These are phyloP conservation scores for Rhodamnia argentea DNA, from an alignment of 345 rosid genomes.

Conservation along the genomic window DNA sequence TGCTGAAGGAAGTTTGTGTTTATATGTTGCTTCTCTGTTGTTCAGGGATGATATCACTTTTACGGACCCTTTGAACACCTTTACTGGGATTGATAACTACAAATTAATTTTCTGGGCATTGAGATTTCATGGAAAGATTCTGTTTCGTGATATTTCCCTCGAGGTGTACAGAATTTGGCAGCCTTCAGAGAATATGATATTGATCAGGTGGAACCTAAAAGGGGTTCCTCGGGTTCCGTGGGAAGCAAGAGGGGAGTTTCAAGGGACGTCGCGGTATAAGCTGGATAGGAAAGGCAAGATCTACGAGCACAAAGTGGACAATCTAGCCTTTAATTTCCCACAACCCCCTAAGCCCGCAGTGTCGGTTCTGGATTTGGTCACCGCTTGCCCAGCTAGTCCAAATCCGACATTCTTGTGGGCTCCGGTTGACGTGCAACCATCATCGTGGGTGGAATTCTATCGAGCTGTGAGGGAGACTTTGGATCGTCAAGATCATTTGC, in stretches of 20 bases:
- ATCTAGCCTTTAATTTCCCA: constrained; percentile 87
- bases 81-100: constrained; percentile 77
- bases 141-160: constrained; percentile 71
- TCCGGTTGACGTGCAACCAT: constrained; percentile 37
- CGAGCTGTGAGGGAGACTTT: constrained; percentile 50
- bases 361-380: constrained; percentile 74
- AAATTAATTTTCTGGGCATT: constrained; percentile 85
- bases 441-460: constrained; percentile 70
- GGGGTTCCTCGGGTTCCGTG: constrained; percentile 93
- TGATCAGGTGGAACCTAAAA: constrained; percentile 84
- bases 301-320: constrained; percentile 88
- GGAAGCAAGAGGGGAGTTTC: constrained; percentile 93
- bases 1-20: not conserved
- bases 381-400: constrained; percentile 77
- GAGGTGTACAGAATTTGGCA: constrained; percentile 88
- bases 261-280: constrained; percentile 85
- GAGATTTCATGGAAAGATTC: constrained; percentile 77
- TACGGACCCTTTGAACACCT: constrained; percentile 65
- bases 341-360: constrained; percentile 55
- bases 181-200: constrained; percentile 89
- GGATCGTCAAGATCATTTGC: constrained; percentile 27
- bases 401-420: constrained; percentile 77
- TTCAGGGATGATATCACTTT: constrained; percentile 82
- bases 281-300: constrained; percentile 78
- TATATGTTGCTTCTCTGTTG: not conserved